phyloP scores from a whole-genome alignment of 1,284 basidiomycete genomes.

The Moniliella sp. region DNA sequence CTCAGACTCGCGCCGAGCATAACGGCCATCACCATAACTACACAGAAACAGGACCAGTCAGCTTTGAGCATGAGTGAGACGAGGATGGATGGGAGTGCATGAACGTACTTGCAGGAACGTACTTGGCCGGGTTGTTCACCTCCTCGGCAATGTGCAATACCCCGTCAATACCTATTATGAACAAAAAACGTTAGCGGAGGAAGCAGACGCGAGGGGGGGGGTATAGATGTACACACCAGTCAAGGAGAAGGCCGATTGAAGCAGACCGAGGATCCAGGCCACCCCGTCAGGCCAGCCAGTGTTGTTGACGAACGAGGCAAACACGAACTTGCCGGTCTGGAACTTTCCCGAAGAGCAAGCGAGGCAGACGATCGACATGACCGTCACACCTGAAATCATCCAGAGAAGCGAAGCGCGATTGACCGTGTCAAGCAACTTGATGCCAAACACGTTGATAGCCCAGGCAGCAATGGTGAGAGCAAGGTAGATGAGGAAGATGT shows the following conservation, averaged over 20 bases:
- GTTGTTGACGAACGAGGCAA: constrained; percentile 34
- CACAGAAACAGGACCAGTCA: too few relatives aligned
- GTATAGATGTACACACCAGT: constrained; percentile 10
- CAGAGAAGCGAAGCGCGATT: constrained; percentile 14
- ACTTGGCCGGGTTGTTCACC: constrained; percentile 42
- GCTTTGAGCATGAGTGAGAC: too few relatives aligned
- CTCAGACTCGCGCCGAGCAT: constrained; percentile 45
- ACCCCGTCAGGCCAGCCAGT: constrained; percentile 38
- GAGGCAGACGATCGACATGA: constrained; percentile 36
- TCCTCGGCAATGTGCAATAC: constrained; percentile 42
- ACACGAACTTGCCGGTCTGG: constrained; percentile 36
- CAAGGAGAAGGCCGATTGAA: constrained; percentile 36
- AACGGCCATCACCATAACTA: constrained; percentile 45
- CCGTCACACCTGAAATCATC: constrained; percentile 32
- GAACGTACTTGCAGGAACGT: too few relatives aligned
- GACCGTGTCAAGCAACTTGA: constrained; percentile 7
- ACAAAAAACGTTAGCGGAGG: too few relatives aligned
- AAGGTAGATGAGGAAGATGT: constrained; percentile 19
- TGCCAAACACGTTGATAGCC: constrained; percentile 18
- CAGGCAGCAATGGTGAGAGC: constrained; percentile 13
- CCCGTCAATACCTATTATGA: constrained; percentile 9
- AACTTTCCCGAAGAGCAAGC: constrained; percentile 30
- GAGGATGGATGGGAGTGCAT: too few relatives aligned
- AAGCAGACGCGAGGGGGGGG: background rate
- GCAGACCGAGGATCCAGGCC: constrained; percentile 36